Conservation (phyloP, 352 stramenopile species). For the Peronosclerospora sorghi region DNA sequence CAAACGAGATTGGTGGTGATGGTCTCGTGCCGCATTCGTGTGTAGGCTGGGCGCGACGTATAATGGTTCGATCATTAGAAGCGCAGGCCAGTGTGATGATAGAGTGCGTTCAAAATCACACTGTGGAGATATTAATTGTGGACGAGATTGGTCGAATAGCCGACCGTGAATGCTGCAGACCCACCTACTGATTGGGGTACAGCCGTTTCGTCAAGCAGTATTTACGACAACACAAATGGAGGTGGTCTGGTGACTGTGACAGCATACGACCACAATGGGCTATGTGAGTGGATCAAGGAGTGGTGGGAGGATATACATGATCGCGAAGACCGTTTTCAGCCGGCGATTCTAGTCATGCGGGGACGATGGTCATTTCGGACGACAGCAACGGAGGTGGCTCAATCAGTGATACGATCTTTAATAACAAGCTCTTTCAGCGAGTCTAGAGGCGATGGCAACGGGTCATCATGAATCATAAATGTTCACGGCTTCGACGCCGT, state of each 20-base stretch:
- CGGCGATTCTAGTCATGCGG: neutral
- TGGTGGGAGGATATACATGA: conserved; percentile 1
- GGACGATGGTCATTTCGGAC: neutral
- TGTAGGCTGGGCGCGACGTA: conserved; percentile 48
- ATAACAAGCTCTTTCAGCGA: neutral
- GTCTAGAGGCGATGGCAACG: conserved; percentile 1
- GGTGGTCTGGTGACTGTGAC: conserved; percentile 8
- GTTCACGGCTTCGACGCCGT: no score
- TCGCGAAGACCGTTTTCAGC: neutral
- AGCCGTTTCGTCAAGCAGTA: neutral
- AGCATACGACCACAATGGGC: conserved; percentile 3
- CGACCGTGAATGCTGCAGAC: no score
- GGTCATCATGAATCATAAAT: neutral
- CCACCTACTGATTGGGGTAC: neutral
- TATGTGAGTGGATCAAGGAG: conserved; percentile 3
- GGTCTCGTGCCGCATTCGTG: conserved; percentile 68
- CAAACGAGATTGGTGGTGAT: conserved; percentile 86
- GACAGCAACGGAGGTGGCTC: neutral
- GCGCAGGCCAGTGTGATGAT: conserved; percentile 73
- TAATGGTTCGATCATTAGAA: conserved; percentile 74
- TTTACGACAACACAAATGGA: neutral
- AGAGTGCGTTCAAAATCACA: conserved; percentile 87
- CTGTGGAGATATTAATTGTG: conserved; percentile 77
- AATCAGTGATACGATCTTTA: neutral
- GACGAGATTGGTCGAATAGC: no score